phyloP scores from a whole-genome alignment of 140 eudicot species.

The Stevia rebaudiana region DNA sequence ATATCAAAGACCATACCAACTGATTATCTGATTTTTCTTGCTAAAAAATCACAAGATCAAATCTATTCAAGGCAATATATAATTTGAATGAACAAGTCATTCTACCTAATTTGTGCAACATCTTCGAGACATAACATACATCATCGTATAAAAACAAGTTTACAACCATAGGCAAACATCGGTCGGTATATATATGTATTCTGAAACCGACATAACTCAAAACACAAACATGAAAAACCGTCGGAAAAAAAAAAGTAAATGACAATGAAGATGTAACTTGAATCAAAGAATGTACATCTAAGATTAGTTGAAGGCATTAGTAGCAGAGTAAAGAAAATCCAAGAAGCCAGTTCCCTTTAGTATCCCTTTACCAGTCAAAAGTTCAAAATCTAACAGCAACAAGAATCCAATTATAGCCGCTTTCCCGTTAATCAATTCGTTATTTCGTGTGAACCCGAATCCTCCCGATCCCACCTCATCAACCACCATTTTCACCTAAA shows the following conservation, averaged over 20 bases:
- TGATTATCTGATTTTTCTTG: too few relatives aligned
- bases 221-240: slow-evolving; percentile 13
- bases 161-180: slow-evolving; percentile 28
- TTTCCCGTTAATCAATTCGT: slow-evolving; percentile 79
- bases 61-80: too few relatives aligned
- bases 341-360: slow-evolving; percentile 93
- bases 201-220: slow-evolving; percentile 12
- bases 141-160: slow-evolving; percentile 9
- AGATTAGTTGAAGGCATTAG: slow-evolving; percentile 41
- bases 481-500: slow-evolving; percentile 80
- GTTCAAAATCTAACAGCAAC: slow-evolving; percentile 84
- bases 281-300: slow-evolving; percentile 17
- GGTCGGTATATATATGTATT: slow-evolving; percentile 4
- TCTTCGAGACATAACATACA: background rate
- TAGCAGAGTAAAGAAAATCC: slow-evolving; percentile 77
- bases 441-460: slow-evolving; percentile 72
- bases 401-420: slow-evolving; percentile 90
- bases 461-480: slow-evolving; percentile 62
- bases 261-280: slow-evolving; percentile 4
- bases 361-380: slow-evolving; percentile 82
- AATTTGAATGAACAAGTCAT: too few relatives aligned
- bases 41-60: too few relatives aligned
- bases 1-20: too few relatives aligned
- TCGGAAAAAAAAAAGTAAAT: background rate
- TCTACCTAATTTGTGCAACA: background rate